phyloP scores from a whole-genome alignment of 2,329 filamentous ascomycete species.

The Capronia coronata region DNA sequence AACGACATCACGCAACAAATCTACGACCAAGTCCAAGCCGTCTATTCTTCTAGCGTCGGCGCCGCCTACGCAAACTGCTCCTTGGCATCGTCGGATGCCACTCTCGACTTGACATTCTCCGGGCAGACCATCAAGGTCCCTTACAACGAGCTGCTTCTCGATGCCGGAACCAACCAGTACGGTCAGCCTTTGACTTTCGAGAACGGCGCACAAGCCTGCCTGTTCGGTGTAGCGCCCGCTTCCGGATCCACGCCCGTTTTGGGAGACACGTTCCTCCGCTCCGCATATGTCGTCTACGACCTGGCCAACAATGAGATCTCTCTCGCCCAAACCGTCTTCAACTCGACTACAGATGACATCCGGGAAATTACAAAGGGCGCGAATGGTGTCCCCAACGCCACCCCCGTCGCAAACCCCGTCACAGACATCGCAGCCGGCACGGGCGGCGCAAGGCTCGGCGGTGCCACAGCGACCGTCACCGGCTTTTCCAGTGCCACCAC shows the following conservation, averaged over 20 bases:
- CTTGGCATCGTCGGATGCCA: slow-evolving; percentile 43
- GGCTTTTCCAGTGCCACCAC: slow-evolving; percentile 6
- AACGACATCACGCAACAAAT: slow-evolving; percentile 45
- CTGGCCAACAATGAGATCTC: slow-evolving; percentile 55
- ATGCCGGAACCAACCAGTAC: slow-evolving; percentile 38
- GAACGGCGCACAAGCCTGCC: slow-evolving; percentile 36
- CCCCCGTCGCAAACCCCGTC: slow-evolving; percentile 29
- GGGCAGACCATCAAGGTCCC: slow-evolving; percentile 49
- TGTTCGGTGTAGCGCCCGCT: slow-evolving; percentile 48
- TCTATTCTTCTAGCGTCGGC: slow-evolving; percentile 49
- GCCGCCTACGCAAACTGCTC: slow-evolving; percentile 52
- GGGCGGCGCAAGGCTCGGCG: slow-evolving; percentile 17
- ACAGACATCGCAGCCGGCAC: slow-evolving; percentile 21
- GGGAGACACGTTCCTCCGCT: slow-evolving; percentile 58
- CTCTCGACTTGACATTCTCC: slow-evolving; percentile 54
- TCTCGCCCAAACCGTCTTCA: slow-evolving; percentile 56
- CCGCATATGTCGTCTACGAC: slow-evolving; percentile 59
- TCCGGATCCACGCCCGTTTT: slow-evolving; percentile 45
- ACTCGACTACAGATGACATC: slow-evolving; percentile 46
- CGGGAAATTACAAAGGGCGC: slow-evolving; percentile 49
- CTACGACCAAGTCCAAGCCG: slow-evolving; percentile 53
- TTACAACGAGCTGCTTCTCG: slow-evolving; percentile 52
- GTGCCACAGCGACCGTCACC: slow-evolving; percentile 13
- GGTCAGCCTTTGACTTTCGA: slow-evolving; percentile 34
- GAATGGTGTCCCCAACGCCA: slow-evolving; percentile 48